Evolutionary conservation across 441 rosid species (phyloP), one percentile per base, ranked within the genome.

Genomic region (Corymbia calophylla): DNA sequence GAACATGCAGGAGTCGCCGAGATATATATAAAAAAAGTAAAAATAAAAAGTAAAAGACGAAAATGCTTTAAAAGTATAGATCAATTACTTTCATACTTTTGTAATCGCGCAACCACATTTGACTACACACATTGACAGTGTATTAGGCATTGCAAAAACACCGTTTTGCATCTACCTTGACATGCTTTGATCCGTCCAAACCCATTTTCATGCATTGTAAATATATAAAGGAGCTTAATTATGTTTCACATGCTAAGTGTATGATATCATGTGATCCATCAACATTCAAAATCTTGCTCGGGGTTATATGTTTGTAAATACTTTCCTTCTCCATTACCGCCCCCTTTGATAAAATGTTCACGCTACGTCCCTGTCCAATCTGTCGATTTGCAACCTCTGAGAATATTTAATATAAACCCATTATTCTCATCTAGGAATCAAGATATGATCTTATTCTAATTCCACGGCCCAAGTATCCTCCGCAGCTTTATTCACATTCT

Each of bases 81-180:
- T n/a, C n/a, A n/a, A n/a, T n/a, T n/a, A n/a, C n/a, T n/a, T n/a
- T n/a, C n/a, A n/a, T n/a, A n/a, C n/a, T n/a, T n/a, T n/a, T n/a
- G n/a, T n/a, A n/a, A n/a, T n/a, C n/a, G 1, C 29, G 4, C 10
- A 1, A 27, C 8, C 47, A 35, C 48, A 17, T 10, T 44, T 39
- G 9, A 18, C 16, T 4, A 5, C 8, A 6, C 27, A 73, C 0
- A 15, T 2, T 9, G 48, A 5, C 19, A 35, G 0, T 11, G 2
- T 5, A 35, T 21, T 5, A 2, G 81, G 7, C 14, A 5, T 3
- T 14, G 9, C 15, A 1, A 23, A 19, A 70, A 35, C 3, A 21
- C 27, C 7, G 35, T 19, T 70, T 10, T 6, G 4, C 48, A 70
- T 11, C 21, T 3, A 35, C 35, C 35, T 5, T 2, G 0, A 70